Conservation (phyloP, 2,329 filamentous ascomycete genomes). For the Arthrinium phaeospermum region DNA sequence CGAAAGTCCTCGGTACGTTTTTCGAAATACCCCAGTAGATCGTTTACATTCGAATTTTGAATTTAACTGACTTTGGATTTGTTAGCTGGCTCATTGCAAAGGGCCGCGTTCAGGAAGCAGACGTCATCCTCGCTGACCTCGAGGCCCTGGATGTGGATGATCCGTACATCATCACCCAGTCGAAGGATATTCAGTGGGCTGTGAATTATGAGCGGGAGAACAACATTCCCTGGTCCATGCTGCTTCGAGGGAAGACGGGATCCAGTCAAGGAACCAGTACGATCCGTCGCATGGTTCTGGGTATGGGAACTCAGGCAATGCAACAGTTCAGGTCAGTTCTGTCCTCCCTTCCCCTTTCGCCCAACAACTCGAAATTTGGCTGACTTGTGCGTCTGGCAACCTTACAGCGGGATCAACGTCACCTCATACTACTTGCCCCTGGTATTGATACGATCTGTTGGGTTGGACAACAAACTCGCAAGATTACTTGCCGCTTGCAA, state of each 20-base stretch:
- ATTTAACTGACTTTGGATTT: not conserved
- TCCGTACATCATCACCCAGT: conserved; percentile 32
- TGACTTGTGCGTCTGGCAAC: not conserved
- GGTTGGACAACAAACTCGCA: conserved; percentile 53
- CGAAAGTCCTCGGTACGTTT: conserved; percentile 40
- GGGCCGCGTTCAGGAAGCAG: conserved; percentile 36
- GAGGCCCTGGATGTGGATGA: conserved; percentile 32
- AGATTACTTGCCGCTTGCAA: conserved; percentile 58
- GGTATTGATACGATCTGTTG: conserved; percentile 58
- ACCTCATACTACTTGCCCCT: conserved; percentile 49
- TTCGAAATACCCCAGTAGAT: not conserved
- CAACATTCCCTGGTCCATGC: conserved; percentile 53
- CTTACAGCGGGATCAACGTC: conserved; percentile 39
- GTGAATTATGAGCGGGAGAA: conserved; percentile 46
- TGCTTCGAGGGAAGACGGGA: conserved; percentile 52
- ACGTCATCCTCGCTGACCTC: conserved; percentile 37
- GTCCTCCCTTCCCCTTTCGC: not conserved
- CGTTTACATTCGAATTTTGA: no score
- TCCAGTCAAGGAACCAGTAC: conserved; percentile 52
- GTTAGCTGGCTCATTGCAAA: conserved; percentile 36
- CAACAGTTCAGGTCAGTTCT: conserved; percentile 21
- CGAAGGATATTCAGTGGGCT: conserved; percentile 39
- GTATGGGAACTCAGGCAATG: conserved; percentile 51
- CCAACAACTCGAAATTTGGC: not conserved
- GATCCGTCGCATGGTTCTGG: conserved; percentile 55